Evolutionary conservation across 768 basidiomycete genomes (phyloP).

Genomic region (Boletus rex-veris): DNA sequence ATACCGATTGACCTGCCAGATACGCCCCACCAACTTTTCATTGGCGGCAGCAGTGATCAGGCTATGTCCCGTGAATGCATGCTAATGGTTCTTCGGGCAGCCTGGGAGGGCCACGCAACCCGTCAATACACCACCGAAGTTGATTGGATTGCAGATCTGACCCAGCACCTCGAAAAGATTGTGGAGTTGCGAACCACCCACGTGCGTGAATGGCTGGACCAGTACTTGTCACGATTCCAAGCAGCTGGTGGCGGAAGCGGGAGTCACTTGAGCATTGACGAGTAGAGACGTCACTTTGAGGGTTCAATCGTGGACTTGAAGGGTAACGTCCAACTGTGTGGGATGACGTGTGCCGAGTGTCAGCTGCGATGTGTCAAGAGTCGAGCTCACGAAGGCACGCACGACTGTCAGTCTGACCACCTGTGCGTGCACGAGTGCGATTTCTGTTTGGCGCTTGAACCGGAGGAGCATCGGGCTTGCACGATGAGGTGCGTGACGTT

Average conservation of each 20-base stretch:
- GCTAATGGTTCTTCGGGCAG: constrained; percentile 11
- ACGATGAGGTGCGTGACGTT: constrained; percentile 48
- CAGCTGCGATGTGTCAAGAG: constrained; percentile 46
- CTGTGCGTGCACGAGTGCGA: constrained; percentile 43
- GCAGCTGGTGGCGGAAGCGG: neutral
- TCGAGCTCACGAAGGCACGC: constrained; percentile 43
- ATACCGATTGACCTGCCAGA: constrained; percentile 37
- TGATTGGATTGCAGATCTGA: constrained; percentile 40
- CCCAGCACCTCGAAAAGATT: constrained; percentile 36
- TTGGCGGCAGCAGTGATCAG: constrained; percentile 19
- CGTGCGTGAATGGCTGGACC: constrained; percentile 49
- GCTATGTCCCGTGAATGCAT: constrained; percentile 12
- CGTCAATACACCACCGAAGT: constrained; percentile 24
- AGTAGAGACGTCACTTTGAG: constrained; percentile 43
- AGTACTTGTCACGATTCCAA: constrained; percentile 49
- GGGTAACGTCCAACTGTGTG: constrained; percentile 47
- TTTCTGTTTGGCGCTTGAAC: constrained; percentile 33
- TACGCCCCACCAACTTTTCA: constrained; percentile 35
- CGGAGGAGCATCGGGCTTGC: constrained; percentile 35
- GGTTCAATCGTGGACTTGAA: constrained; percentile 43
- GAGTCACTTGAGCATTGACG: constrained; percentile 42
- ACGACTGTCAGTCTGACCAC: constrained; percentile 53
- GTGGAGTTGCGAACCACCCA: constrained; percentile 43
- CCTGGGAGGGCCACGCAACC: constrained; percentile 16
- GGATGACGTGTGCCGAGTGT: constrained; percentile 44